Evolutionary conservation across 495 filamentous ascomycete genomes (phyloP), one percentile per base, ranked within the genome.

Genomic region (Chaetomium cochliodes): DNA sequence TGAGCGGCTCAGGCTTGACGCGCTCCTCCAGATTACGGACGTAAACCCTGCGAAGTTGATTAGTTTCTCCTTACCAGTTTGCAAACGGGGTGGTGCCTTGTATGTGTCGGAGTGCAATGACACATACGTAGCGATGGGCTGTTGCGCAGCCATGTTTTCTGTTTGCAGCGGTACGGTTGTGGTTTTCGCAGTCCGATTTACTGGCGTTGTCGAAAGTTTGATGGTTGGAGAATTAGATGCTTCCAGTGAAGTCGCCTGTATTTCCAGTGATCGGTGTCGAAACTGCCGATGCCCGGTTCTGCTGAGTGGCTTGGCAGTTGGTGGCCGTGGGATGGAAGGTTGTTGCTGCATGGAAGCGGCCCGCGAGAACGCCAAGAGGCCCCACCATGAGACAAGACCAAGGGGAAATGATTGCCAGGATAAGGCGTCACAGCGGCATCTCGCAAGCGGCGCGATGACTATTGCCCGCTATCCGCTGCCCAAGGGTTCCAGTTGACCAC

Each of bases 1-100:
- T 92, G 20, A 98, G 84, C 46, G 86, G 73, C 22, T 90, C 87
- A 60, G 90, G 81, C 72, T 97, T 97, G 75, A 97, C 88, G 67
- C 88, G 86, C 82, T 98, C 96, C 77, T 97, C 90, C 64, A 98
- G 87, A 75, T 97, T 97, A 67, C 88, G 90, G 72, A 96, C 88
- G 84, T 98, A 82, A 37, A 85, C 81, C 42, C 83, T 86, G 69
- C 61, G 55, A 25, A 37, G 51, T 5, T 18, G 47, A 64, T 71
- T 50, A 71, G 69, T 67, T 52, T n/a, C 9, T 37, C 39, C 20
- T 52, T 16, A 52, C 37, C 44, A 59, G 44, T 46, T 37, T 26
- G 28, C 52, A 49, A 26, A 49, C 54, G 62, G 69, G 76, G 58
- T 30, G 28, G 46, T 58, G 73, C 72, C 52, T 74, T 72, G 74